These are phyloP conservation scores for Rhodomyrtus psidioides DNA, from an alignment of 441 rosid genomes.

Conservation along the genomic window DNA sequence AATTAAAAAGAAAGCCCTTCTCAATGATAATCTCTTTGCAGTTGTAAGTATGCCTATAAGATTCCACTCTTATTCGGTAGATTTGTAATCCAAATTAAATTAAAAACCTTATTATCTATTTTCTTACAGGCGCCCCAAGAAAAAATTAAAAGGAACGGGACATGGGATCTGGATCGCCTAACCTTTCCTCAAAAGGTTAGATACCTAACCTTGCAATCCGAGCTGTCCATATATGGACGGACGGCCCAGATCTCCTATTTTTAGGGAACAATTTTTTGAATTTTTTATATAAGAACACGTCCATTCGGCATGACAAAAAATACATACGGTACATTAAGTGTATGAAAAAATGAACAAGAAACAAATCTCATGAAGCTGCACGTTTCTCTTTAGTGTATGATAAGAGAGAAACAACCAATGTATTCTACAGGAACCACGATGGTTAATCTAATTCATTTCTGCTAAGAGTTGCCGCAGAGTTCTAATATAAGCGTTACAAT, in stretches of 20 bases:
- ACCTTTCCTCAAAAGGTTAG: slow-evolving; percentile 7
- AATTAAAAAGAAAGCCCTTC: neutral
- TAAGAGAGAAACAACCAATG: neutral
- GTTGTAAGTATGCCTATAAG: neutral
- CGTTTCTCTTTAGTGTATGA: neutral
- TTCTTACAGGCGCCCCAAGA: neutral
- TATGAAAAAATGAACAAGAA: neutral
- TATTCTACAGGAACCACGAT: neutral
- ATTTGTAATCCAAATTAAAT: neutral
- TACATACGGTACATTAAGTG: neutral
- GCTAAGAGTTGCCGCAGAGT: neutral
- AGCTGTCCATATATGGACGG: too few relatives aligned
- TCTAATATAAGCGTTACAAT: neutral
- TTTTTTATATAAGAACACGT: neutral
- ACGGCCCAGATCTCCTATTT: too few relatives aligned
- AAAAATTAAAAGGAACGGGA: neutral
- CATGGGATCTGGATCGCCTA: too few relatives aligned
- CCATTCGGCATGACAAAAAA: neutral
- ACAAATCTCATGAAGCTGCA: neutral
- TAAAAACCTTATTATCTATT: neutral
- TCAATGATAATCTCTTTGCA: neutral
- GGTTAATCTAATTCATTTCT: neutral
- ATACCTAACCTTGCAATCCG: too few relatives aligned
- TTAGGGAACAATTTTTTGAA: too few relatives aligned
- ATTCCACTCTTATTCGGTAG: too few relatives aligned